A percentile compares a stretch with the other conserved stretches of the same genome.
phyloP scores from a whole-genome alignment of 176 grass and related monocot genomes.

The Musa beccarii region DNA sequence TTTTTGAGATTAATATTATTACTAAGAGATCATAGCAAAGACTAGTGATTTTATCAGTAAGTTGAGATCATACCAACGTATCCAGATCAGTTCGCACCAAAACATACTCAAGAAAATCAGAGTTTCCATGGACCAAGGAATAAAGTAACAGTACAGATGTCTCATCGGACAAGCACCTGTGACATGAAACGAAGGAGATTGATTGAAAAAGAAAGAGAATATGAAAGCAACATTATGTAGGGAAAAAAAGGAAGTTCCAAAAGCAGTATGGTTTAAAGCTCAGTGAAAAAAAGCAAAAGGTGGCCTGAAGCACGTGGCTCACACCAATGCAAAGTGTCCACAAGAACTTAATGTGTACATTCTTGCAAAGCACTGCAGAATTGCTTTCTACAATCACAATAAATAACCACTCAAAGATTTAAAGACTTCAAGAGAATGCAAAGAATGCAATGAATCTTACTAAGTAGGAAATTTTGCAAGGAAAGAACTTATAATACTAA shows the following conservation, averaged over 20 bases:
- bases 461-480: not conserved
- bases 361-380: not conserved
- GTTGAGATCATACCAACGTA: constrained; percentile 64
- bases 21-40: not conserved
- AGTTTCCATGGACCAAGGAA: constrained; percentile 92
- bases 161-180: constrained; percentile 82
- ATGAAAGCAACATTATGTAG: not conserved
- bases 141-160: constrained; percentile 79
- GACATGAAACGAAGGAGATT: constrained; percentile 4
- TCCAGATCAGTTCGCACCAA: constrained; percentile 98
- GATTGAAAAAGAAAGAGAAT: not conserved
- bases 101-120: constrained; percentile 92
- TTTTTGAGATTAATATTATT: not conserved
- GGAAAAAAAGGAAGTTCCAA: not conserved
- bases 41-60: not conserved
- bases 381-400: not conserved
- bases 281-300: too few relatives aligned
- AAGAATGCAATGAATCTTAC: too few relatives aligned
- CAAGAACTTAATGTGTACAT: too few relatives aligned
- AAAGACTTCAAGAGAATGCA: not conserved
- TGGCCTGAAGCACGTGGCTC: too few relatives aligned
- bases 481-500: not conserved
- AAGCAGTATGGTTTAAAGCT: not conserved
- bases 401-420: not conserved
- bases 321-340: not conserved